Conservation (phyloP, 2,329 filamentous ascomycete species). For the Fonsecaea erecta region DNA sequence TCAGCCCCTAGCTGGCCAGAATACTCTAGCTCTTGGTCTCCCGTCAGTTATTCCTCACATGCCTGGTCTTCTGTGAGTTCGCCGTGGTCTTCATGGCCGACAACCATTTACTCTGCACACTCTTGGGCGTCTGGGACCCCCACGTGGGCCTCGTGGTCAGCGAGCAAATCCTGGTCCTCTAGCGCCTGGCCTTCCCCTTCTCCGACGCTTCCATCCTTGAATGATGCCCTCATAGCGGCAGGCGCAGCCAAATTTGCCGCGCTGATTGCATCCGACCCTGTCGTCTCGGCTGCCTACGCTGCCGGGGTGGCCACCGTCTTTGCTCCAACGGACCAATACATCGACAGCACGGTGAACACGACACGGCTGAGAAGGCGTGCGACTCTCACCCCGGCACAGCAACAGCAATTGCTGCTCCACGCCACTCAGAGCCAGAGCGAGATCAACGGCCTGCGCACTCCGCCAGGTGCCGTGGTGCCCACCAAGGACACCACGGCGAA, state of each 20-base stretch:
- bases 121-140: neutral
- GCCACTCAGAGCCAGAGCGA: constrained; percentile 13
- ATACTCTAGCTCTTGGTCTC: neutral
- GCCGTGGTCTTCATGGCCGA: neutral
- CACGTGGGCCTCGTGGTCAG: neutral
- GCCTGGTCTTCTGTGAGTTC: constrained; percentile 1
- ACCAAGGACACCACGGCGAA: constrained; percentile 16
- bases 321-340: constrained; percentile 13
- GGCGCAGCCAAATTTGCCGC: constrained; percentile 14
- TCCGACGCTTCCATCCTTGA: constrained; percentile 7
- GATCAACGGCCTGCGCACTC: constrained; percentile 14
- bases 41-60: neutral
- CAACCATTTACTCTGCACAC: neutral
- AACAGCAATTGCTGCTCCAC: constrained; percentile 14
- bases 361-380: constrained; percentile 3
- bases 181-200: constrained; percentile 5
- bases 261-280: constrained; percentile 12
- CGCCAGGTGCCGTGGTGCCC: constrained; percentile 6
- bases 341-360: neutral
- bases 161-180: neutral
- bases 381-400: constrained; percentile 13
- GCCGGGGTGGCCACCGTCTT: neutral
- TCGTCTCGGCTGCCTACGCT: constrained; percentile 8
- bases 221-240: constrained; percentile 14
- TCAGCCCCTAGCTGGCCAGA: neutral